These are phyloP conservation scores for Podospora fimiseda DNA, from an alignment of 495 filamentous ascomycete genomes.

Conservation along the genomic window DNA sequence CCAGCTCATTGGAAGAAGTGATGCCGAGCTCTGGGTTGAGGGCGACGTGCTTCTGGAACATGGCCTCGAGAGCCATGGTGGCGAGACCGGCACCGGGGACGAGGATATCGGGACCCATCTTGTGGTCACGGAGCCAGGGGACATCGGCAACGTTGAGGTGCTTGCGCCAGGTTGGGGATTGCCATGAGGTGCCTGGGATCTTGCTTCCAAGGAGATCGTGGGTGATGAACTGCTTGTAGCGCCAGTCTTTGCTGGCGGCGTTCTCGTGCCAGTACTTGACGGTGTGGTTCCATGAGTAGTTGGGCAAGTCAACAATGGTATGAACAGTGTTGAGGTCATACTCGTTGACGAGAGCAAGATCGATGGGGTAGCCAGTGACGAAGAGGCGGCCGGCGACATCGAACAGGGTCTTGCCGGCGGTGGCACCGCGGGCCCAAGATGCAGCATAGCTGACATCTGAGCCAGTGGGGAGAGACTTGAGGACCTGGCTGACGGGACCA, in stretches of 20 bases:
- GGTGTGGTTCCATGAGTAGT: slow-evolving; percentile 22
- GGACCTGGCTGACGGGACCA: slow-evolving; percentile 40
- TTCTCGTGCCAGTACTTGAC: slow-evolving; percentile 18
- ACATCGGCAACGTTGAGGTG: slow-evolving; percentile 30
- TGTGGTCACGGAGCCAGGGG: slow-evolving; percentile 36
- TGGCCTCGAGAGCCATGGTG: slow-evolving; percentile 13
- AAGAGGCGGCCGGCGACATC: slow-evolving; percentile 32
- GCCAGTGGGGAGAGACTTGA: slow-evolving; percentile 7
- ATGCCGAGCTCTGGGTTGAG: background rate
- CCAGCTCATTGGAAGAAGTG: background rate
- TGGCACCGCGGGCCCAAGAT: slow-evolving; percentile 20
- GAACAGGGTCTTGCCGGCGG: slow-evolving; percentile 19
- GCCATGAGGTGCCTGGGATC: slow-evolving; percentile 2
- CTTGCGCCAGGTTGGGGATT: slow-evolving; percentile 38
- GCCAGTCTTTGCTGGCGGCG: slow-evolving; percentile 14
- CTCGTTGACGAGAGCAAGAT: slow-evolving; percentile 5
- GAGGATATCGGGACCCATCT: slow-evolving; percentile 23
- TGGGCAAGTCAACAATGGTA: slow-evolving; percentile 32
- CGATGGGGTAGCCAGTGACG: slow-evolving; percentile 1
- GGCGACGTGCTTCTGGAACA: slow-evolving; percentile 4
- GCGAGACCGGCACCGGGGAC: slow-evolving; percentile 12
- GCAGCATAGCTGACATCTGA: slow-evolving; percentile 20
- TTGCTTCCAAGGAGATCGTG: slow-evolving; percentile 18
- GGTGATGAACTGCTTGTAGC: slow-evolving; percentile 2
- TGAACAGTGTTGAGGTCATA: background rate